Evolutionary conservation across 1,139 yeast genomes (phyloP), one percentile per base, ranked within the genome.

Genomic region (Saccharomyces hybrid): DNA sequence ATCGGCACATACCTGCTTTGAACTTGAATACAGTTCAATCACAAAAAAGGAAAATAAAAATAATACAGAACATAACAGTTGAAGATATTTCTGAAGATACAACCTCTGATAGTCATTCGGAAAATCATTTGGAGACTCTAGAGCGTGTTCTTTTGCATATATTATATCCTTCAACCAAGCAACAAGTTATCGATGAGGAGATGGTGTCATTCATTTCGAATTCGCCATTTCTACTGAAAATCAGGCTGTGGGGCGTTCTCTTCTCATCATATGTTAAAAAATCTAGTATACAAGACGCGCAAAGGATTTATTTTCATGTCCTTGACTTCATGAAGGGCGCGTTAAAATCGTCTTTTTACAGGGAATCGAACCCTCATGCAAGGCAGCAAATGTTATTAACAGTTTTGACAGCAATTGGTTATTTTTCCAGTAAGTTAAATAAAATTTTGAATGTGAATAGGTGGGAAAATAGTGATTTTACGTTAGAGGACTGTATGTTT

Each of bases 191-290:
- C 47, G 74, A 78, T 41, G 59, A 64, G 3, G 81, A 89, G 3
- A 82, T 88, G 66, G 74, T 77, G 27, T 69, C 73, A 16, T 89
- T 89, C 62, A 74, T 93, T 23, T 72, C 74, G 2, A 74, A 74
- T 13, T 83, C 96, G 0, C 81, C 93, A 0, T 74, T 86, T 23
- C 85, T 83, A 42, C 78, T 90, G 70, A 81, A 80, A 54, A 72
- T 89, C 42, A 83, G 83, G 55, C 72, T 93, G 2, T 91, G 98
- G 97, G 80, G 81, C 49, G 76, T 88, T 26, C 73, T 93, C 16
- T 76, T 88, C 47, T 81, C 80, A 59, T 80, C 80, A 54, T 89
- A 88, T 62, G 70, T 75, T 7, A 73, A 71, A 11, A 68, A 72
- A 4, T 70, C 75, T 0, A 74, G 80, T 49, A 56, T 73, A 13